Evolutionary conservation across 345 rosid species (phyloP).

Genomic region (Euphorbia tirucalli): DNA sequence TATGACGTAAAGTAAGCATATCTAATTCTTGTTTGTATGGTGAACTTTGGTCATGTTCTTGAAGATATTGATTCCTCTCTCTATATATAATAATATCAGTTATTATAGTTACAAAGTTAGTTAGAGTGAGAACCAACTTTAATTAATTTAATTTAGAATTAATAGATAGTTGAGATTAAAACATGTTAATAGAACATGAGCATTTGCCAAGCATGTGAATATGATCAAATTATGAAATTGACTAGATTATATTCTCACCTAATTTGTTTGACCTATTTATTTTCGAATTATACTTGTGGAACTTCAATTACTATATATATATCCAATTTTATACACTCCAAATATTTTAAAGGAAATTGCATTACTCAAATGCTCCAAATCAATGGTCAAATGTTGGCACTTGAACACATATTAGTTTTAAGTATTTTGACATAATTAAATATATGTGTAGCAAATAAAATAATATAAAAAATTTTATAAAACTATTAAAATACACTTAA

Average conservation of each 20-base stretch:
- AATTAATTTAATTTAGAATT: background rate
- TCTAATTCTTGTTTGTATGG: background rate
- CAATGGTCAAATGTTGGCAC: too few relatives aligned
- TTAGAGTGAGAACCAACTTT: background rate
- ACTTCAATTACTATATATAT: too few relatives aligned
- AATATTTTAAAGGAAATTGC: too few relatives aligned
- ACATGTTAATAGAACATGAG: background rate
- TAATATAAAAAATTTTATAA: too few relatives aligned
- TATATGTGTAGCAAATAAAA: too few relatives aligned
- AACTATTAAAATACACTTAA: too few relatives aligned
- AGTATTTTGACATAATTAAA: too few relatives aligned
- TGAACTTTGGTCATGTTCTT: constrained; percentile 1
- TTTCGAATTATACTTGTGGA: too few relatives aligned
- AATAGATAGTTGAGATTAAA: background rate
- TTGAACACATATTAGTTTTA: too few relatives aligned
- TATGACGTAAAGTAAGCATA: background rate
- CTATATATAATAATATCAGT: background rate
- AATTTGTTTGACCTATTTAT: background rate
- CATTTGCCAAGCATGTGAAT: background rate
- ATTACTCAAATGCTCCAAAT: too few relatives aligned
- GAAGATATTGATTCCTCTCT: constrained; percentile 7
- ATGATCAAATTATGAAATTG: background rate
- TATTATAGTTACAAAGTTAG: constrained; percentile 5
- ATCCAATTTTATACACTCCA: too few relatives aligned
- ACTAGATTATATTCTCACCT: background rate